A percentile compares a stretch with the other conserved stretches of the same genome.
phyloP scores from a whole-genome alignment of 805 yeast species.

The Lipomyces kockii region DNA sequence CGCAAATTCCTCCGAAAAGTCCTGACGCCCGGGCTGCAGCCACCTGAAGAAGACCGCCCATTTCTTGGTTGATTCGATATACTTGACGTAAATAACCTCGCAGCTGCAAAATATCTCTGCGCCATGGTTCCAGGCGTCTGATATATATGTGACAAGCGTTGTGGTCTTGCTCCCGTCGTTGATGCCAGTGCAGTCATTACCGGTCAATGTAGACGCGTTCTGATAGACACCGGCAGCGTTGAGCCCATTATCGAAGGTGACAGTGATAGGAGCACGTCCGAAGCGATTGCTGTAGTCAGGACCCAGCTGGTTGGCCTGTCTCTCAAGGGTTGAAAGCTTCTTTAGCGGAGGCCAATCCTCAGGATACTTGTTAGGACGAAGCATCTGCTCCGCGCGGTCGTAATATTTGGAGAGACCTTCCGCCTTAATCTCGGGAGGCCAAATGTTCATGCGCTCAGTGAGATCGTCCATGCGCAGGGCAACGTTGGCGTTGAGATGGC shows the following conservation, averaged over 20 bases:
- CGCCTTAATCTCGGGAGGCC: neutral
- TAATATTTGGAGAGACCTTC: neutral
- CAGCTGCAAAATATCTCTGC: neutral
- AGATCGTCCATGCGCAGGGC: neutral
- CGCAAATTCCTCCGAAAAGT: neutral
- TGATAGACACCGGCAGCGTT: constrained; percentile 1
- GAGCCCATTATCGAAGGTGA: neutral
- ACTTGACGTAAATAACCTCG: neutral
- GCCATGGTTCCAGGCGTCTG: neutral
- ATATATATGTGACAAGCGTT: neutral
- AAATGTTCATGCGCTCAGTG: neutral
- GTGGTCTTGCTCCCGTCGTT: constrained; percentile 1
- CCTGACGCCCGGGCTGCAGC: neutral
- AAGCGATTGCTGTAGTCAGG: neutral
- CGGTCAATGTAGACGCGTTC: neutral
- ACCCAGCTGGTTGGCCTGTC: neutral
- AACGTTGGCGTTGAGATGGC: neutral
- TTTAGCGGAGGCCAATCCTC: neutral
- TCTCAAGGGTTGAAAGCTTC: neutral
- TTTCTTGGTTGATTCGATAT: neutral
- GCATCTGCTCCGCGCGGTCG: neutral
- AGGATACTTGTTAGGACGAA: neutral
- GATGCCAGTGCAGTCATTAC: neutral
- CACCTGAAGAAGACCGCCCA: neutral
- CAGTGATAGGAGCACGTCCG: neutral